Conservation (phyloP, 148 eudicot genomes). For the Chenopodium album region DNA sequence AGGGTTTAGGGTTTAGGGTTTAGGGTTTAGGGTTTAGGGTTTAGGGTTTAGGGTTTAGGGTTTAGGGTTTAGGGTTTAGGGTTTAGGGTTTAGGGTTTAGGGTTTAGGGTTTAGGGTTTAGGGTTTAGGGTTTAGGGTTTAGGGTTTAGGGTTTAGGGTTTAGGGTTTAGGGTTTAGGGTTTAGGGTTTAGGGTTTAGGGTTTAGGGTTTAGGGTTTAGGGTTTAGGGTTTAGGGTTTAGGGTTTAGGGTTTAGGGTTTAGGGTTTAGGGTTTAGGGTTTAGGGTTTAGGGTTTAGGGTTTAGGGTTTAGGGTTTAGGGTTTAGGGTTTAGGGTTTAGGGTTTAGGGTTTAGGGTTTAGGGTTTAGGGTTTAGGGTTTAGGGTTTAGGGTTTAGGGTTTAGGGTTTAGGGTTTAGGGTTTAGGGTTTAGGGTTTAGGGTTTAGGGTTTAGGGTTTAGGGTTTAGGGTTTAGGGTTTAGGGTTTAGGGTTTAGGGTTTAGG, state of each 20-base stretch:
- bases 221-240: constrained; percentile 19
- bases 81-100: constrained; percentile 21
- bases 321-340: constrained; percentile 25
- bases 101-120: constrained; percentile 18
- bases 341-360: constrained; percentile 29
- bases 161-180: constrained; percentile 23
- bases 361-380: constrained; percentile 29
- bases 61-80: constrained; percentile 22
- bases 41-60: constrained; percentile 21
- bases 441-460: constrained; percentile 8
- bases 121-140: constrained; percentile 26
- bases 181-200: constrained; percentile 20
- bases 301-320: constrained; percentile 29
- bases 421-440: constrained; percentile 26
- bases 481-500: constrained; percentile 33
- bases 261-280: constrained; percentile 22
- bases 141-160: constrained; percentile 22
- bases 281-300: constrained; percentile 29
- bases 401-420: constrained; percentile 24
- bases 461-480: constrained; percentile 23
- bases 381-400: constrained; percentile 32
- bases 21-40: constrained; percentile 23
- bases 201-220: constrained; percentile 11
- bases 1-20: constrained; percentile 22
- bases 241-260: constrained; percentile 22